These are phyloP conservation scores for Colletotrichum tropicale DNA, from an alignment of 2,329 filamentous ascomycete genomes.

Conservation along the genomic window DNA sequence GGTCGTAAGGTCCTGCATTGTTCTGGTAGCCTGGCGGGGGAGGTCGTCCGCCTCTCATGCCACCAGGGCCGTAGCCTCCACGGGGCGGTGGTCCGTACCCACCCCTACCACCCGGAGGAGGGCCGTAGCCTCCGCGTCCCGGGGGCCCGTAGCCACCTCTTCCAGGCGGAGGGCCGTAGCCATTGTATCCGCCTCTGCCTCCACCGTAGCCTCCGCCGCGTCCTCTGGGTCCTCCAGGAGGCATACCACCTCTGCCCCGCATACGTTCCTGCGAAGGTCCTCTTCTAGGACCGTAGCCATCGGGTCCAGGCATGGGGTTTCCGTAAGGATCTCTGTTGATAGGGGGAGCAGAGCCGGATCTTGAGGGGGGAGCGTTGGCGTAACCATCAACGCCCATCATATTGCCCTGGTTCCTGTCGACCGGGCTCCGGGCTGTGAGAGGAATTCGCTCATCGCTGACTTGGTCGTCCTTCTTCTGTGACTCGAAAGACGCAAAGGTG, in stretches of 20 bases:
- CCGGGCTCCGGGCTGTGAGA: slow-evolving; percentile 68
- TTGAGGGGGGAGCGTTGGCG: slow-evolving; percentile 28
- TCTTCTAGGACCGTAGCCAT: slow-evolving; percentile 51
- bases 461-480: slow-evolving; percentile 64
- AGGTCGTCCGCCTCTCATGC: slow-evolving; percentile 41
- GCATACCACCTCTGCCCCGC: slow-evolving; percentile 57
- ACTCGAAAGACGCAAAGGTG: slow-evolving; percentile 70
- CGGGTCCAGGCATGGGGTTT: slow-evolving; percentile 53
- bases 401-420: slow-evolving; percentile 58
- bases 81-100: slow-evolving; percentile 50
- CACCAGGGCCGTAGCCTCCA: slow-evolving; percentile 35
- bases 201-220: slow-evolving; percentile 43
- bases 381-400: slow-evolving; percentile 40
- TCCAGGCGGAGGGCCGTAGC: slow-evolving; percentile 11
- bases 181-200: slow-evolving; percentile 46
- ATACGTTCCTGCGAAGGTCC: slow-evolving; percentile 52
- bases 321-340: slow-evolving; percentile 66
- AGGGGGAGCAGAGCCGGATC: slow-evolving; percentile 42
- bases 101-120: slow-evolving; percentile 40
- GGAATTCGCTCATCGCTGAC: slow-evolving; percentile 74
- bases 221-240: slow-evolving; percentile 47
- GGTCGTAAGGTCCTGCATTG: slow-evolving; percentile 38
- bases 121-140: slow-evolving; percentile 32
- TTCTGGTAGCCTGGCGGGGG: slow-evolving; percentile 50
- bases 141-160: slow-evolving; percentile 54